phyloP scores from a whole-genome alignment of 306 rosid species.

The Glycyrrhiza uralensis region DNA sequence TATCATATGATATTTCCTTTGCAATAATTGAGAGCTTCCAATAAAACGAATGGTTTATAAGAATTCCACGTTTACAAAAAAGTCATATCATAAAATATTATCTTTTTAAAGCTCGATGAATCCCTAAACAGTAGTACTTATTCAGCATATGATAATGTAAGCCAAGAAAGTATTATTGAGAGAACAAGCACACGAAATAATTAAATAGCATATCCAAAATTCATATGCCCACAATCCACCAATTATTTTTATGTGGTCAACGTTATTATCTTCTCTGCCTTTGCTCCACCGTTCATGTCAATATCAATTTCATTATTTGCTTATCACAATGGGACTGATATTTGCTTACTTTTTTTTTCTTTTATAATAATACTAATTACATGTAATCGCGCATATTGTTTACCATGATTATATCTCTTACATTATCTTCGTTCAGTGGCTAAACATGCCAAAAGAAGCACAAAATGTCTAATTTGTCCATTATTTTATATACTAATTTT shows the following conservation, averaged over 20 bases:
- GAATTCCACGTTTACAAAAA: background rate
- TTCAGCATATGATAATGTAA: too few species aligned
- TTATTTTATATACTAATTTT: too few species aligned
- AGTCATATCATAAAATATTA: too few species aligned
- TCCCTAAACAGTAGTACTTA: too few species aligned
- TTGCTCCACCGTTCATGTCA: conserved; percentile 29
- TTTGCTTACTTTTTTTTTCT: conserved; percentile 21
- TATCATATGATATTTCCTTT: too few species aligned
- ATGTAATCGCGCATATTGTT: background rate
- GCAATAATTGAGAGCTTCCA: conserved; percentile 3
- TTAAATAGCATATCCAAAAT: too few species aligned
- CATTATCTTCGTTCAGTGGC: conserved; percentile 34
- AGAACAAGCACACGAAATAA: too few species aligned
- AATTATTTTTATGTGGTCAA: background rate
- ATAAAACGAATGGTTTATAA: background rate
- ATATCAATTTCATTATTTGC: conserved; percentile 18
- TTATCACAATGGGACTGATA: background rate
- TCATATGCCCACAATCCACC: too few species aligned
- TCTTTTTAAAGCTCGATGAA: too few species aligned
- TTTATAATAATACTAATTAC: conserved; percentile 14
- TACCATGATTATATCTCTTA: conserved; percentile 38
- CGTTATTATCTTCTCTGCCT: background rate
- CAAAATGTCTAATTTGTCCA: too few species aligned
- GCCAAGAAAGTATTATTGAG: too few species aligned
- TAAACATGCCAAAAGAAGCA: conserved; percentile 21